These are phyloP conservation scores for Exophiala alcalophila DNA, from an alignment of 2,329 filamentous ascomycete genomes.

Conservation along the genomic window DNA sequence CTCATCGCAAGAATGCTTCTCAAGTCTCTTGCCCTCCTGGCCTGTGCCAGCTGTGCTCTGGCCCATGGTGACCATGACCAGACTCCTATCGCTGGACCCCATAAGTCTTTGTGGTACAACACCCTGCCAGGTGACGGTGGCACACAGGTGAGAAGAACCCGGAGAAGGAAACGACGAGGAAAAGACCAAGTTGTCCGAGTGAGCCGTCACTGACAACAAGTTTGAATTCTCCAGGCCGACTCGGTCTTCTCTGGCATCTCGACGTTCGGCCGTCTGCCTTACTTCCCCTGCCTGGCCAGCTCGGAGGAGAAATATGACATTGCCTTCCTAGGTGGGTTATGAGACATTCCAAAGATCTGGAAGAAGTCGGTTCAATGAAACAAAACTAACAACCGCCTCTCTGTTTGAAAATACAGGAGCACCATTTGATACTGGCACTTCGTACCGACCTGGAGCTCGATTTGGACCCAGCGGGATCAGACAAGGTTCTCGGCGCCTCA, in stretches of 20 bases:
- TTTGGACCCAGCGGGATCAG: conserved; percentile 83
- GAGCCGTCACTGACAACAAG: conserved; percentile 2
- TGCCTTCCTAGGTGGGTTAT: conserved; percentile 68
- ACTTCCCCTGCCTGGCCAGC: conserved; percentile 71
- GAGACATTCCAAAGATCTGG: background rate
- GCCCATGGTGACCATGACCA: conserved; percentile 62
- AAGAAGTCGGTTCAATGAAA: background rate
- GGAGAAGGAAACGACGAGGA: background rate
- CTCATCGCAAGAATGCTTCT: conserved; percentile 21
- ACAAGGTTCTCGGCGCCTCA: conserved; percentile 79
- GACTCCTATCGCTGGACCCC: conserved; percentile 63
- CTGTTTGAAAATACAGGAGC: conserved; percentile 54
- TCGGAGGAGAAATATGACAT: conserved; percentile 74
- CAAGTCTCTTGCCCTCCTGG: conserved; percentile 27
- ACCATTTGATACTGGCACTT: conserved; percentile 82
- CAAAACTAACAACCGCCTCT: conserved; percentile 1
- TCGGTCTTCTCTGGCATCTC: conserved; percentile 86
- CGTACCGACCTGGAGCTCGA: conserved; percentile 76
- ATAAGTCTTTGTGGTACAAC: conserved; percentile 77
- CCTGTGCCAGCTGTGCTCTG: conserved; percentile 51
- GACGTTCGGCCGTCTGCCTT: conserved; percentile 76
- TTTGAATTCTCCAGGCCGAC: conserved; percentile 68
- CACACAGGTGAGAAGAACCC: conserved; percentile 60
- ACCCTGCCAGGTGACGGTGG: conserved; percentile 77
- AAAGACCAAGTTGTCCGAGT: no score